Evolutionary conservation across 1,139 yeast genomes (phyloP).

Genomic region (Yamadazyma jaroonii): DNA sequence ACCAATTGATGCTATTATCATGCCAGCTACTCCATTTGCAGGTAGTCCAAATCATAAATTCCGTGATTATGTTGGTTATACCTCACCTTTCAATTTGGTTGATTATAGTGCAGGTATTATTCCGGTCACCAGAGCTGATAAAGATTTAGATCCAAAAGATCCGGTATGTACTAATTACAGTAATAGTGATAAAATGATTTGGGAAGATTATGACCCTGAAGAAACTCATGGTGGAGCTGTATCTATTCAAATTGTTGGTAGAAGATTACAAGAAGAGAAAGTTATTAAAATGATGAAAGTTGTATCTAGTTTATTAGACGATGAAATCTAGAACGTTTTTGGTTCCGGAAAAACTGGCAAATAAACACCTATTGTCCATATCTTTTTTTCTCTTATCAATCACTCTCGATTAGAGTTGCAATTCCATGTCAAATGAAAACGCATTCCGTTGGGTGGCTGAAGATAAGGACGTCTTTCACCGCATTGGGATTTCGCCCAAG

Average conservation of each 20-base stretch:
- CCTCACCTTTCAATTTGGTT: conserved; percentile 56
- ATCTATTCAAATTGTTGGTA: conserved; percentile 60
- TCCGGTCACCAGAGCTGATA: conserved; percentile 57
- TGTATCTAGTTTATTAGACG: conserved; percentile 18
- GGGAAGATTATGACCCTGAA: conserved; percentile 49
- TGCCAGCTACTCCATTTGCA: conserved; percentile 47
- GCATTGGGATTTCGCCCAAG: too few relatives aligned
- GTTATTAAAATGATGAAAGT: conserved; percentile 40
- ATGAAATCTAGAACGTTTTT: not conserved
- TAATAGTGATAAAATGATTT: conserved; percentile 18
- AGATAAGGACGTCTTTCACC: too few relatives aligned
- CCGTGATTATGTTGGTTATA: conserved; percentile 42
- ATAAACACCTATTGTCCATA: too few relatives aligned
- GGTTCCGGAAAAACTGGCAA: too few relatives aligned
- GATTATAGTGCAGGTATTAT: conserved; percentile 59
- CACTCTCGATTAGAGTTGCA: too few relatives aligned
- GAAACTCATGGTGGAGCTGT: conserved; percentile 65
- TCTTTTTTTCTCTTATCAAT: too few relatives aligned
- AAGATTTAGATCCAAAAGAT: conserved; percentile 31
- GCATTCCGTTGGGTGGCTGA: too few relatives aligned
- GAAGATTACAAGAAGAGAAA: conserved; percentile 61
- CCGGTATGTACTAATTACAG: conserved; percentile 15
- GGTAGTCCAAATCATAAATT: conserved; percentile 42
- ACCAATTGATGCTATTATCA: conserved; percentile 48
- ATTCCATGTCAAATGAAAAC: too few relatives aligned